phyloP scores from a whole-genome alignment of 192 early-diverging fungal genomes.

The Polychytrium aggregatum region DNA sequence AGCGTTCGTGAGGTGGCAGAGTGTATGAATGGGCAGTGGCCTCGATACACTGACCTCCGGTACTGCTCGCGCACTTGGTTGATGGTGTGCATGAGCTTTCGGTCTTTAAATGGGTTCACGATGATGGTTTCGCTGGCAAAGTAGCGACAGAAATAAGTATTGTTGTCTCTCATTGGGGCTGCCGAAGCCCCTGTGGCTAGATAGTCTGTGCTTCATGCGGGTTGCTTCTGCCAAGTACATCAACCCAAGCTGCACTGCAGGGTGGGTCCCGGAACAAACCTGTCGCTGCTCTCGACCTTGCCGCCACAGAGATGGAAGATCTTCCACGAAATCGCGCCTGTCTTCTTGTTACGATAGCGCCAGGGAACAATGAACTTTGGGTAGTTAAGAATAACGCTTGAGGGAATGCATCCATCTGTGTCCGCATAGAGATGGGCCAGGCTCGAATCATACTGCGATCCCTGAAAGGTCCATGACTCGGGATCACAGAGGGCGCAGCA shows the following conservation, averaged over 20 bases:
- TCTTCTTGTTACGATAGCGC: conserved; percentile 30
- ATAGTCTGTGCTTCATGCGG: no score
- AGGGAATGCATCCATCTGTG: conserved; percentile 34
- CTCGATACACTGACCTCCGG: conserved; percentile 3
- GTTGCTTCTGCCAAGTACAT: no score
- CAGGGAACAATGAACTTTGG: conserved; percentile 36
- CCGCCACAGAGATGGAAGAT: conserved; percentile 27
- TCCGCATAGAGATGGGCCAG: conserved; percentile 25
- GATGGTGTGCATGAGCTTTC: conserved; percentile 12
- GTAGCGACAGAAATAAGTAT: no score
- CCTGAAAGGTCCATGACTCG: conserved; percentile 20
- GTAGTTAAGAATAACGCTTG: conserved; percentile 9
- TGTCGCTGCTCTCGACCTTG: conserved; percentile 28
- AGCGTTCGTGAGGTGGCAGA: no score
- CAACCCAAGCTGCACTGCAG: no score
- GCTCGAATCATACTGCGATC: conserved; percentile 25
- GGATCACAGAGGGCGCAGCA: conserved; percentile 24
- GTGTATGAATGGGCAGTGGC: no score
- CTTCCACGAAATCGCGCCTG: conserved; percentile 33
- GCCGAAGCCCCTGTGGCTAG: no score
- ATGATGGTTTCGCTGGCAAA: conserved; percentile 40
- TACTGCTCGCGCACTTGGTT: conserved; percentile 6
- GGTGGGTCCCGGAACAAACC: conserved; percentile 1
- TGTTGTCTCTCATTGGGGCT: no score
- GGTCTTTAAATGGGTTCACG: conserved; percentile 22